These are phyloP conservation scores for Cenchrus purpureus DNA, from an alignment of 176 grass and related monocot species.

Conservation along the genomic window DNA sequence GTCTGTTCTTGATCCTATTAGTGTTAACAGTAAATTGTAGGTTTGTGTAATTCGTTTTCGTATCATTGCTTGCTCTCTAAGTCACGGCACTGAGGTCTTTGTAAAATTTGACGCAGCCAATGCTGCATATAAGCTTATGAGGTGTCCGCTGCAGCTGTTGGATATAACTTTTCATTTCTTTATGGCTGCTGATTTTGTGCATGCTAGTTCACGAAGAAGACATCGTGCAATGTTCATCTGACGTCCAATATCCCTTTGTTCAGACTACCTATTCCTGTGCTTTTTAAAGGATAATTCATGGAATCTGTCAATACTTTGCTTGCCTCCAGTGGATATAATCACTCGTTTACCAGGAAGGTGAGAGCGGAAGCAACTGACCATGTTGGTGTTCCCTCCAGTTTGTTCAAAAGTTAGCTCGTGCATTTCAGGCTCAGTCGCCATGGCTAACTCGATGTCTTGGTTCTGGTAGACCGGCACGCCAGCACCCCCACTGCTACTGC, in stretches of 20 bases:
- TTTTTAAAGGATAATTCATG: neutral
- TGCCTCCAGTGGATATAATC: too few relatives aligned
- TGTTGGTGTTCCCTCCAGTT: too few relatives aligned
- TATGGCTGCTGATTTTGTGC: neutral
- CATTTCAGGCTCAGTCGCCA: too few relatives aligned
- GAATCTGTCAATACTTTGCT: neutral
- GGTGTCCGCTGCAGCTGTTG: neutral
- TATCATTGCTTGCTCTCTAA: neutral
- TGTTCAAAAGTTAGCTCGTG: too few relatives aligned
- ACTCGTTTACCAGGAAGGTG: too few relatives aligned
- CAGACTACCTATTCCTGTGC: neutral
- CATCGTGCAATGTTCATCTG: neutral
- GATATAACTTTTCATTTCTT: neutral
- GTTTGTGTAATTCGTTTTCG: constrained; percentile 12
- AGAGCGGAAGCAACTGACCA: too few relatives aligned
- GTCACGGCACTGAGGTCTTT: neutral
- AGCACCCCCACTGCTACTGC: too few relatives aligned
- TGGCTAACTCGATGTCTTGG: too few relatives aligned
- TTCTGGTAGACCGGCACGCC: too few relatives aligned
- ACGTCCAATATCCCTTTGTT: neutral
- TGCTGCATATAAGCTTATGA: constrained; percentile 31
- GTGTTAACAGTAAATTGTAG: constrained; percentile 31
- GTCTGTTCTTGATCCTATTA: constrained; percentile 14
- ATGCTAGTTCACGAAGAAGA: too few relatives aligned
- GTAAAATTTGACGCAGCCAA: constrained; percentile 13